Conservation (phyloP, 164 flowering plant genomes). For the Magnolia sinica region DNA sequence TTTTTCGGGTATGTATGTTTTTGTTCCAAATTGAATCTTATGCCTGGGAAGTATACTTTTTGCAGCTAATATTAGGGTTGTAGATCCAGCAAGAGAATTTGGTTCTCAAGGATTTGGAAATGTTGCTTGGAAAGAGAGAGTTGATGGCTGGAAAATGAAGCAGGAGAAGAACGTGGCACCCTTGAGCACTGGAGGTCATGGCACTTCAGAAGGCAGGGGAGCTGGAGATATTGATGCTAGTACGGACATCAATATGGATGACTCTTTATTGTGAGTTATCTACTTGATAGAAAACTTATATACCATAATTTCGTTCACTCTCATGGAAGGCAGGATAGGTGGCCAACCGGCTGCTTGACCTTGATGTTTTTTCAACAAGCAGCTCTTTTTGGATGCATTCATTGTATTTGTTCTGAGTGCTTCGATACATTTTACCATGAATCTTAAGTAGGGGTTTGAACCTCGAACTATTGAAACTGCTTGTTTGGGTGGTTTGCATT, state of each 20-base stretch:
- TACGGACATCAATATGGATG: slow-evolving; percentile 32
- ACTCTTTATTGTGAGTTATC: slow-evolving; percentile 38
- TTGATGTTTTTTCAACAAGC: no score
- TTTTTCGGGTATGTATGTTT: not conserved
- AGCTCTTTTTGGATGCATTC: not conserved
- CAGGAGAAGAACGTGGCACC: slow-evolving; percentile 56
- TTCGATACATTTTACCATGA: not conserved
- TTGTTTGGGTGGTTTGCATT: not conserved
- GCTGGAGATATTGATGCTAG: slow-evolving; percentile 40
- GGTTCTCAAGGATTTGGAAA: slow-evolving; percentile 64
- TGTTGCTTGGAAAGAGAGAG: slow-evolving; percentile 62
- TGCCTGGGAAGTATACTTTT: not conserved
- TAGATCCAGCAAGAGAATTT: slow-evolving; percentile 75
- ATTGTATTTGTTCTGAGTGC: not conserved
- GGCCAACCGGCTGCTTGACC: no score
- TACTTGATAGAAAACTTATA: not conserved
- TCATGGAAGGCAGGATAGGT: no score
- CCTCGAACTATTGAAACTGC: not conserved
- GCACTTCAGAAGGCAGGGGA: slow-evolving; percentile 73
- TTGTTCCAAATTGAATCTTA: not conserved
- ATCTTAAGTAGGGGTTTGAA: not conserved
- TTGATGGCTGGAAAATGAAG: slow-evolving; percentile 57
- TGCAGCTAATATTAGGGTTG: slow-evolving; percentile 73
- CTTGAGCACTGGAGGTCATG: slow-evolving; percentile 38
- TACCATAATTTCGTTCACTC: no score